Base-by-base conservation (phyloP, 352 stramenopile species). In the Phytophthora citricola region DNA sequence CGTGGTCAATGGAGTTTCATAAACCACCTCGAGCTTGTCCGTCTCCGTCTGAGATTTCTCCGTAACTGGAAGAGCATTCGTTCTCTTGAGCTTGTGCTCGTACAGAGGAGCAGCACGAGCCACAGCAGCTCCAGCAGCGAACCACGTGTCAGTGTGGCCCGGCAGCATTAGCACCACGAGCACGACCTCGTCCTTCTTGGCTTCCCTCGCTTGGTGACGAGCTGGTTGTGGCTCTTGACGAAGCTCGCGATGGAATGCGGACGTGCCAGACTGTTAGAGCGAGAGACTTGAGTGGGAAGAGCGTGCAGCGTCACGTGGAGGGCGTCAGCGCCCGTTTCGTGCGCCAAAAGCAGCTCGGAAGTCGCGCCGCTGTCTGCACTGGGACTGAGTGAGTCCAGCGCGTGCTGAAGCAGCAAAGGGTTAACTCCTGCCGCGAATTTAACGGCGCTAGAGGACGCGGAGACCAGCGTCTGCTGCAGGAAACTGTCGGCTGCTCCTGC, bases 181-280 rank as follows among this genome's bases (percentile, higher is more conserved):
- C 63, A 79, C 73, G 3, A 75, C 73, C 10, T 87, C 76, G 14
- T 71, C 66, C 2, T 15, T 60, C 4, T 24, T 71, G 1, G 51
- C 52, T 4, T 53, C 55, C 54, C 71, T 54, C 49, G 43, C 22
- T 61, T 67, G n/a, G 27, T 56, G n/a, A 81, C 11, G 8, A 80
- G 52, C 31, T 73, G 48, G 34, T 63, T 54, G 79, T 87, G 71
- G 63, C 48, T 66, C 66, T 88, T 89, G 66, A 89, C 71, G 59
- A 93, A 88, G 39, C 62, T 50, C 40, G 83, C 46, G 68, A 97
- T 87, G 24, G 89, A 73, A 66, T 97, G 89, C 31, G 89, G 89
- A 24, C 89, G 81, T 36, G 86, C 80, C 1, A 75, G 64, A 9
- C 76, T 79, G 69, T 96, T 96, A 66, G 87, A 77, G 20, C 89